phyloP scores from a whole-genome alignment of 2,329 filamentous ascomycete genomes.

The Penicillium palitans region DNA sequence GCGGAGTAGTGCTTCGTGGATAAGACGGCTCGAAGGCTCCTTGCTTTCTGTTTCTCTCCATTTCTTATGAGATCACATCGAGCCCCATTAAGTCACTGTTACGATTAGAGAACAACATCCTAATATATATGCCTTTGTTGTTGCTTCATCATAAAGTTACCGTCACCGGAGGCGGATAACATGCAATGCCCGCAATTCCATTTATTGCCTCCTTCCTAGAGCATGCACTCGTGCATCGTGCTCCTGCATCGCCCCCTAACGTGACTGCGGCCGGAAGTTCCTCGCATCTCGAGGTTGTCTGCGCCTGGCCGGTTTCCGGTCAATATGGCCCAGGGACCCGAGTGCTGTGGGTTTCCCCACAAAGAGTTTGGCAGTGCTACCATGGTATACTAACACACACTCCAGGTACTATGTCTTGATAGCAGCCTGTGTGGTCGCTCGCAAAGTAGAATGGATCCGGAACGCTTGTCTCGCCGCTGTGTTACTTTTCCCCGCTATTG shows the following conservation, averaged over 20 bases:
- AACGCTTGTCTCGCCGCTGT: constrained; percentile 65
- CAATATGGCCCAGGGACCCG: constrained; percentile 46
- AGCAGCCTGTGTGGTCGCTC: constrained; percentile 62
- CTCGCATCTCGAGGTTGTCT: constrained; percentile 37
- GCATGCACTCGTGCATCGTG: constrained; percentile 17
- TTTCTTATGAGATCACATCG: neutral
- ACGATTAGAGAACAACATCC: neutral
- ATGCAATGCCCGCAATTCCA: constrained; percentile 25
- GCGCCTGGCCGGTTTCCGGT: constrained; percentile 47
- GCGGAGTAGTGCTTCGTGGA: neutral
- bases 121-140: constrained; percentile 14
- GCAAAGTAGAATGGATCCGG: constrained; percentile 61
- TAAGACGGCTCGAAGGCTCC: neutral
- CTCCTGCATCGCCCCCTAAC: constrained; percentile 19
- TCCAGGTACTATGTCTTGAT: constrained; percentile 64
- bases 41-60: neutral
- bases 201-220: constrained; percentile 9
- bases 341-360: constrained; percentile 36
- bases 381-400: constrained; percentile 5
- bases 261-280: constrained; percentile 16
- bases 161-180: constrained; percentile 8
- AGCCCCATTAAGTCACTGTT: neutral
- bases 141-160: neutral
- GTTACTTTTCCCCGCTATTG: constrained; percentile 63
- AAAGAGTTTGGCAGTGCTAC: neutral